These are phyloP conservation scores for Aspergillus nomiae DNA, from an alignment of 2,329 filamentous ascomycete species.

Conservation along the genomic window DNA sequence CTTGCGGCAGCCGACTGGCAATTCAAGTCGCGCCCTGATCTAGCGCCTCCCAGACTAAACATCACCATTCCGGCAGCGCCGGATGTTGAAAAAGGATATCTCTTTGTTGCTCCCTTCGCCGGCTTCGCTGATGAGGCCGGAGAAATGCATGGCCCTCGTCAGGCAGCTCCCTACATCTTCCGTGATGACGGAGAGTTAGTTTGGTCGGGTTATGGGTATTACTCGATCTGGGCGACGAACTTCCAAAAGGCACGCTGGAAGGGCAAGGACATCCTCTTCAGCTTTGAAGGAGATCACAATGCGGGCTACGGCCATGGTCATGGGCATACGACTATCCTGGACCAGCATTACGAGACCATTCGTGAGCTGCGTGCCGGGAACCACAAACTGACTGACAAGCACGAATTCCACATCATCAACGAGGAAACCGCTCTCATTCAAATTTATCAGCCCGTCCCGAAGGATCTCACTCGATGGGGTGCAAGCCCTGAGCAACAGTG, in stretches of 20 bases:
- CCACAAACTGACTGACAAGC: slow-evolving; percentile 55
- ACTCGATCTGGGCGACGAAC: slow-evolving; percentile 56
- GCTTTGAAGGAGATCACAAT: slow-evolving; percentile 58
- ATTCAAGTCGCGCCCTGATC: slow-evolving; percentile 51
- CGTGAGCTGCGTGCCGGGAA: slow-evolving; percentile 52
- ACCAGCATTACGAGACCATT: slow-evolving; percentile 58
- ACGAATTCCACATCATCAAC: slow-evolving; percentile 59
- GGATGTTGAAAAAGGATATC: slow-evolving; percentile 39
- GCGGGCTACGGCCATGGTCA: slow-evolving; percentile 56
- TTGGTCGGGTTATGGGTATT: slow-evolving; percentile 59
- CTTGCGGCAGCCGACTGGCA: slow-evolving; percentile 46
- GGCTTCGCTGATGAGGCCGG: slow-evolving; percentile 25
- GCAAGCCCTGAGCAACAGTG: slow-evolving; percentile 54
- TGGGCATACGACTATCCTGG: slow-evolving; percentile 56
- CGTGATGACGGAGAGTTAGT: slow-evolving; percentile 57
- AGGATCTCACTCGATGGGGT: slow-evolving; percentile 50
- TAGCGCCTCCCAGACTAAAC: slow-evolving; percentile 46
- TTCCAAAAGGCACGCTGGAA: slow-evolving; percentile 54
- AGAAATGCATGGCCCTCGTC: slow-evolving; percentile 42
- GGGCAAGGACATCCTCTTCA: slow-evolving; percentile 55
- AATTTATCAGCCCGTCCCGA: slow-evolving; percentile 55
- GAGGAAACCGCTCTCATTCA: slow-evolving; percentile 57
- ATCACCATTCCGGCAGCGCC: slow-evolving; percentile 42
- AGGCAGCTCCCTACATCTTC: slow-evolving; percentile 60
- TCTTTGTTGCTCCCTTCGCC: slow-evolving; percentile 43